phyloP scores from a whole-genome alignment of 176 grass and related monocot genomes.

The Bonia amplexicaulis region DNA sequence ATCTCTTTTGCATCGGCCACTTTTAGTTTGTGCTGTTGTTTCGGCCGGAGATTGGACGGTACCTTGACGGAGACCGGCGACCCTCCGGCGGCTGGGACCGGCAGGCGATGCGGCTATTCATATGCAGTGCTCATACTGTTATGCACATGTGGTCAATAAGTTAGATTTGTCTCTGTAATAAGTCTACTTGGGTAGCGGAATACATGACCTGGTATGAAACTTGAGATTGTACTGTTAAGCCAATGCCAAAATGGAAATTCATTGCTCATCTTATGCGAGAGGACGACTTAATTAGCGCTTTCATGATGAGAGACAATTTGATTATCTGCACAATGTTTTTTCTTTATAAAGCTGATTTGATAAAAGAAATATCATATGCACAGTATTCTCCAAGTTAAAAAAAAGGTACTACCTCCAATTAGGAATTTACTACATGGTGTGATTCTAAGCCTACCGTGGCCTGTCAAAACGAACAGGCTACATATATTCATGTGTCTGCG shows the following conservation, averaged over 20 bases:
- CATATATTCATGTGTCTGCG: neutral
- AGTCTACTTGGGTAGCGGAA: neutral
- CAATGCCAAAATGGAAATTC: neutral
- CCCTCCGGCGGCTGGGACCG: neutral
- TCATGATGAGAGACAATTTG: neutral
- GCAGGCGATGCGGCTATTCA: neutral
- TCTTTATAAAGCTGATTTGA: neutral
- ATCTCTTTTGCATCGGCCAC: neutral
- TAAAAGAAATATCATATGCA: neutral
- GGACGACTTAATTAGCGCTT: neutral
- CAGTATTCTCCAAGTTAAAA: neutral
- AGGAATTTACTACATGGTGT: neutral
- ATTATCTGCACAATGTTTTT: neutral
- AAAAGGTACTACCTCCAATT: neutral
- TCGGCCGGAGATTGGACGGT: neutral
- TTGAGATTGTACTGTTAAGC: neutral
- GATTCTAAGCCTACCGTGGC: neutral
- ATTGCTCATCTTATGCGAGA: neutral
- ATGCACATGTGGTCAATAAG: neutral
- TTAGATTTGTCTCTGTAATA: neutral
- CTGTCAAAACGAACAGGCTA: neutral
- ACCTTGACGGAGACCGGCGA: neutral
- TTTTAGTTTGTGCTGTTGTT: neutral
- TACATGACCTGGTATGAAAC: neutral
- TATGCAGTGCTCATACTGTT: neutral